Evolutionary conservation across 2,329 filamentous ascomycete species (phyloP), one percentile per base, ranked within the genome.

Genomic region (Berkeleyomyces rouxiae): DNA sequence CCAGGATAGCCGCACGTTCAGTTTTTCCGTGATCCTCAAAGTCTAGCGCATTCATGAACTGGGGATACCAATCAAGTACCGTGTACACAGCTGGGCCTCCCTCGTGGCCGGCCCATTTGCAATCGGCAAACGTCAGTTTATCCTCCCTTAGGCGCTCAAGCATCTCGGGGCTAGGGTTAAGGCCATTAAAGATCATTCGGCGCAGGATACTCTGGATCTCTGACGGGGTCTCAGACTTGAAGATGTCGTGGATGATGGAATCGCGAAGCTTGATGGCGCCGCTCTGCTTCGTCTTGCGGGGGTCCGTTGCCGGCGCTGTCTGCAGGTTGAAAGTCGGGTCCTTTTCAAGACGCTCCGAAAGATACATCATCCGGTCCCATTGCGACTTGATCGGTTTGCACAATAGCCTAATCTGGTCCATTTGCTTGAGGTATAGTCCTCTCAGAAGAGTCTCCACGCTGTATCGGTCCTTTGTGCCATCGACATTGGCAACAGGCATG

Each of bases 331-430:
- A 65, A 1, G 44, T 36, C 1, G 61, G 53, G 16, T 62, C 59
- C 37, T 16, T 37, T 31, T 61, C 59, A 4, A 65, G 40, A n/a
- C 64, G 58, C 40, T 63, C 42, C 7, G 61, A 63, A 3, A 66
- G 63, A 57, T 65, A 69, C 63, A 68, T 65, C 57, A 68, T 59
- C 13, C 64, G 46, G 61, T 69, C 67, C 53, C 68, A 68, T 4
- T 66, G 62, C 7, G 64, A 66, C 33, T 66, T 65, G 31, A 68
- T 7, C 6, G 63, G 59, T 23, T 61, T 47, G 9, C 57, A 58
- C n/a, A 66, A 64, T 1, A 43, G 62, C 1, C 47, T 36, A 1
- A 66, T 42, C 23, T 63, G 49, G 2, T 53, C 23, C 1, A 31
- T 33, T 33, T 62, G 61, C 9, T 59, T 62, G 10, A 57, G 13